A percentile compares a stretch with the other conserved stretches of the same genome.
Conservation (phyloP, 495 filamentous ascomycete genomes). For the Podospora fimiseda region DNA sequence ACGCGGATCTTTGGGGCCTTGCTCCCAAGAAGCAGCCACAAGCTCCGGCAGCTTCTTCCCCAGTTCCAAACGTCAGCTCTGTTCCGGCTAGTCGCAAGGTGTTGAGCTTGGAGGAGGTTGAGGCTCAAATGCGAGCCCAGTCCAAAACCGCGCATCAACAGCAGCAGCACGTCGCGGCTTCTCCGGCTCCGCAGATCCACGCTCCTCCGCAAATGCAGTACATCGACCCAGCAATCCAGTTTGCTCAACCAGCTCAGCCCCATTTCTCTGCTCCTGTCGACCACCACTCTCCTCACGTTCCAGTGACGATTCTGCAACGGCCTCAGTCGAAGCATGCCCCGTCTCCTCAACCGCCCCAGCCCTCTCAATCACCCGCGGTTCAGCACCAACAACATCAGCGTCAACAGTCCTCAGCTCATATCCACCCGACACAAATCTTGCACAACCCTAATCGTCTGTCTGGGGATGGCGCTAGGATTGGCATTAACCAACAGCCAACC, state of each 20-base stretch:
- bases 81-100: slow-evolving; percentile 58
- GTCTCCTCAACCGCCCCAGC: slow-evolving; percentile 22
- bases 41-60: slow-evolving; percentile 21
- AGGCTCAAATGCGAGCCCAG: slow-evolving; percentile 81
- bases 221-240: slow-evolving; percentile 18
- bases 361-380: slow-evolving; percentile 29
- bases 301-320: slow-evolving; percentile 42
- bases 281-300: slow-evolving; percentile 18
- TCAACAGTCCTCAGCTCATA: slow-evolving; percentile 41
- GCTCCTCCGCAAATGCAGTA: slow-evolving; percentile 28
- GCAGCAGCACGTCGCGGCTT: slow-evolving; percentile 21
- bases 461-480: slow-evolving; percentile 31
- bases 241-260: slow-evolving; percentile 20
- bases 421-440: slow-evolving; percentile 51
- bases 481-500: slow-evolving; percentile 19
- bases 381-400: slow-evolving; percentile 38
- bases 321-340: slow-evolving; percentile 34
- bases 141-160: slow-evolving; percentile 42
- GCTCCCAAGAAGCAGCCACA: slow-evolving; percentile 52
- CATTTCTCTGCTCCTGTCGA: slow-evolving; percentile 25
- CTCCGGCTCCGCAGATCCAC: slow-evolving; percentile 24
- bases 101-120: slow-evolving; percentile 95
- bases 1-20: slow-evolving; percentile 87
- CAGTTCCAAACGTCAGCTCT: slow-evolving; percentile 24
- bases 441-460: slow-evolving; percentile 43